Base-by-base conservation (phyloP, 2,329 filamentous ascomycete genomes). In the Elsinoe arachidis region DNA sequence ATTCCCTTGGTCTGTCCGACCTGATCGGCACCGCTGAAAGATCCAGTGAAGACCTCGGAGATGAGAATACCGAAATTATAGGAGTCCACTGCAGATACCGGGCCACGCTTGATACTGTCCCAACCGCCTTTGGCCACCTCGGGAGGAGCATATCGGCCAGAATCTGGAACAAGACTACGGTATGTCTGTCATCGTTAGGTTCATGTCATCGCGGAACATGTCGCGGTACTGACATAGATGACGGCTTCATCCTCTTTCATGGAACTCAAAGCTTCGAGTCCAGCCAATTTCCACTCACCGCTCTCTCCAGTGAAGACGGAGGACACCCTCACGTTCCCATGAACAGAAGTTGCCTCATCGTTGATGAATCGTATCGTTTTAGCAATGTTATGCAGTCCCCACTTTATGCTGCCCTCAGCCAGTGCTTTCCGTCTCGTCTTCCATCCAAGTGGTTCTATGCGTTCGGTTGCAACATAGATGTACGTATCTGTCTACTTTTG, bases 311-410 rank as follows among this genome's bases (percentile, higher is more conserved):
- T 93, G 72, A 91, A 99, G 62, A 99, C 80, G 0, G 92, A 96
- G 0, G 88, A 87, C 17, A 88, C 87, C 61, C 88, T 85, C 55
- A 99, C 77, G 65, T 83, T 89, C 51, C 91, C 93, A 66, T 99
- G 93, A 54, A 99, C 87, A 0, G 91, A 96, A 2, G 86, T 80
- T 2, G 91, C 93, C 63, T 99, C 93, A 49, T 88, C 85, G 67
- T 99, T 99, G 70, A 99, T 89, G 68, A 99, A 99, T 67, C 93
- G 96, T 63, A 97, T 74, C 0, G 93, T 97, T 69, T 90, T 88
- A 63, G 93, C 90, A 62, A 97, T 77, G 65, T 84, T 88, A 71
- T 90, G 88, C 39, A 99, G 73, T 0, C 93, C 93, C 93, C 93
- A 99, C 82, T 96, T 99, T 49, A 93, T 83, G 1, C 92, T 97